A percentile compares a stretch with the other conserved stretches of the same genome.
These are phyloP conservation scores for Hypomontagnella submonticulosa DNA, from an alignment of 495 filamentous ascomycete species.

Conservation along the genomic window DNA sequence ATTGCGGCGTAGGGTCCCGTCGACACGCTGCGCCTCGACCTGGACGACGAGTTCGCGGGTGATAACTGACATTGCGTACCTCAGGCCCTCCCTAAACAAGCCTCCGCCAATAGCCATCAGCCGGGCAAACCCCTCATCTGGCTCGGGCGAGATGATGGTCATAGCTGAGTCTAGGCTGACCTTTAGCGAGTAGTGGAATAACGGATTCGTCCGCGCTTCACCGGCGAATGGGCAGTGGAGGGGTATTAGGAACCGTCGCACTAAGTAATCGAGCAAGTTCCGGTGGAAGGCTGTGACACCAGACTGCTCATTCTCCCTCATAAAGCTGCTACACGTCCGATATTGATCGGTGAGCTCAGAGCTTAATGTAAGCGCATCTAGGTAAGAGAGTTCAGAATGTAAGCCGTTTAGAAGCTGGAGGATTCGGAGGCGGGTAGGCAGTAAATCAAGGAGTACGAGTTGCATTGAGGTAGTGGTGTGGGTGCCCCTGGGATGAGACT, in stretches of 20 bases:
- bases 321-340: constrained; percentile 47
- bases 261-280: constrained; percentile 53
- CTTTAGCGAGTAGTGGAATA: constrained; percentile 68
- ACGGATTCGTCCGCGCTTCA: constrained; percentile 59
- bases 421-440: constrained; percentile 62
- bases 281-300: constrained; percentile 47
- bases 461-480: constrained; percentile 67
- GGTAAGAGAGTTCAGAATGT: constrained; percentile 60
- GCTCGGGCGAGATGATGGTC: constrained; percentile 60
- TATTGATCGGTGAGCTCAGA: constrained; percentile 53
- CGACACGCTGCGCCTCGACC: constrained; percentile 44
- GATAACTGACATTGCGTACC: constrained; percentile 49
- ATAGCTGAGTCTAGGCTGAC: constrained; percentile 62
- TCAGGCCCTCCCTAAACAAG: constrained; percentile 60
- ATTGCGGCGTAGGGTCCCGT: constrained; percentile 46
- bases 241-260: constrained; percentile 64
- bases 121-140: constrained; percentile 52
- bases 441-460: constrained; percentile 57
- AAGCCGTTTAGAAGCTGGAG: constrained; percentile 61
- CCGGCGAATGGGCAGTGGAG: constrained; percentile 65
- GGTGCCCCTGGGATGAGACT: constrained; percentile 45
- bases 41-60: constrained; percentile 54
- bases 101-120: constrained; percentile 58
- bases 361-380: constrained; percentile 61
- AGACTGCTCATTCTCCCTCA: constrained; percentile 20